Base-by-base conservation (phyloP, 1,284 basidiomycete genomes). In the Tylopilus sp. region DNA sequence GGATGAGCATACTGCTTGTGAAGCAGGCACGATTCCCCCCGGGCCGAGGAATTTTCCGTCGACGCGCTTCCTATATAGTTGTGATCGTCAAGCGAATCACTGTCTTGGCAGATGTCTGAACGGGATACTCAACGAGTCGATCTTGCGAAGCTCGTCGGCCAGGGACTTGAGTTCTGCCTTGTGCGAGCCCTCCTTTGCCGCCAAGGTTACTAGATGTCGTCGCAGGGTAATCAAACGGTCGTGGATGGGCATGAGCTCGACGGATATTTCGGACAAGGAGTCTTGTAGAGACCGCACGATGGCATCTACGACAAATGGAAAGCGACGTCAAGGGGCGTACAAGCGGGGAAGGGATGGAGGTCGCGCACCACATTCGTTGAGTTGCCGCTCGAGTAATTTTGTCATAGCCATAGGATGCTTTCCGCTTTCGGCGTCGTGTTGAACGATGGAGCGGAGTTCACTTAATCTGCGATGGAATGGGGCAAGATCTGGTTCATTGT, bases 11-110 rank as follows among this genome's bases (percentile, higher is more conserved):
- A 89, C 69, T 2, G 90, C 91, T 68, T 97, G 95, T 8, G 94
- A 96, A 39, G 88, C 80, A 11, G 95, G 93, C 0, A 97, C 88
- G 36, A 82, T 86, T 35, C 94, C 95, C 16, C 92, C 92, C 11
- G 93, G 92, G 3, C 92, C 93, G 21, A 97, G 75, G 71, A 97
- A 98, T 69, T 97, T 97, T 49, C 95, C 94, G 63, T 98, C 93
- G 7, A 96, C 92, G 13, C 96, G 90, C 72, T 92, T 92, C 41
- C 90, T 88, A 58, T 49, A 48, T 44, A 52, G 44, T 46, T 36
- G 41, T 23, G 40, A 13, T 33, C 19, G 43, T 45, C 19, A 25
- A 21, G 7, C 42, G 33, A 30, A 47, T 44, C 33, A 44, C 49
- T 44, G 46, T 52, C 50, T 60, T 56, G 48, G 56, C 44, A 46